Base-by-base conservation (phyloP, 2,329 filamentous ascomycete genomes). In the Daldinia sp. region DNA sequence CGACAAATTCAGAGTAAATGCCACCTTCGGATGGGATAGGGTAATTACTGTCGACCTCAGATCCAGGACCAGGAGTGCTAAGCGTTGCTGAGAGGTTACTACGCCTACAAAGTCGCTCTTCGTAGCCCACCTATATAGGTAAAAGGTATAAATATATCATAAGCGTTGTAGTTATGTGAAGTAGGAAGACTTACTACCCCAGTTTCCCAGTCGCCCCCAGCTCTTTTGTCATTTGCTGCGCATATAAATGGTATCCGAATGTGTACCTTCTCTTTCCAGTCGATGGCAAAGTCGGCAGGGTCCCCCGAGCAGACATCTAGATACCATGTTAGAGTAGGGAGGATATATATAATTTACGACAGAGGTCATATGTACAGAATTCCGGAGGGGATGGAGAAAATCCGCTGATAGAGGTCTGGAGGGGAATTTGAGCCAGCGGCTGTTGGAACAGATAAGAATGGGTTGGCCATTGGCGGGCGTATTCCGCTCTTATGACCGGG, bases 161-260 rank as follows among this genome's bases (percentile, higher is more conserved):
- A 46, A 18, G 18, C 18, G 37, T 26, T 9, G 15, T 10, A 6
- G 9, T 18, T 10, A 20, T 35, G 84, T 12, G 87, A 81, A 9
- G 86, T 87, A 4, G 20, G 53, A 30, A 2, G 15, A 56, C 63
- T 61, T 5, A 72, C 78, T 12, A 81, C 83, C 68, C 84, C 85
- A 6, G 86, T 91, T 74, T 93, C 91, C 92, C 92, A 94, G 76
- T 94, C 91, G n/a, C 92, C 92, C 9, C 92, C 92, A 0, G 92
- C 86, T 41, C 90, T 85, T 76, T 90, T 92, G 77, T 94, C 92
- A 79, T 94, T 93, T 54, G 92, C 92, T 62, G 89, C 87, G 72
- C 91, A 93, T 69, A 93, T 87, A 65, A 93, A 89, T 0, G 90
- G 89, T 62, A 92, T 85, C 2, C 81, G 79, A 41, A 81, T 74